Conservation (phyloP, 2,329 filamentous ascomycete species). For the Fusarium decemcellulare region DNA sequence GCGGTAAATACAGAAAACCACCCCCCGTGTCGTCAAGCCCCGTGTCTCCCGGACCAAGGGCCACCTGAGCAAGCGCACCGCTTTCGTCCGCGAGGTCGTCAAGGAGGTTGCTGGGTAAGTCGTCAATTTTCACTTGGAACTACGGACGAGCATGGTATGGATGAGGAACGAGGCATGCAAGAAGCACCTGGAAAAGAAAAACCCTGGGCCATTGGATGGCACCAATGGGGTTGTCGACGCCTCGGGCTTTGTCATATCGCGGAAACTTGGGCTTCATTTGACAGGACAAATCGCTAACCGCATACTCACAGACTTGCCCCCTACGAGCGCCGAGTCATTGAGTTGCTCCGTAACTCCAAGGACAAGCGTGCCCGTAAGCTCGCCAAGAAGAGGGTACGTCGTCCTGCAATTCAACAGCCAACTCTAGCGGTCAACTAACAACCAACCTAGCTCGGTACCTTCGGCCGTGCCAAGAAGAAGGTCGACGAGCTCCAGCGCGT, state of each 20-base stretch:
- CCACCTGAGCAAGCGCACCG: constrained; percentile 95
- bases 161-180: not conserved
- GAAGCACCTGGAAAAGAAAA: not conserved
- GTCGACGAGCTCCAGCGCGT: constrained; percentile 98
- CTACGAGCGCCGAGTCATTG: constrained; percentile 99
- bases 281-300: constrained; percentile 45
- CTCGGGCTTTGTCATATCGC: not conserved
- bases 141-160: not conserved
- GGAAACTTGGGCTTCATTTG: not conserved
- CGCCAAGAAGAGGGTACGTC: constrained; percentile 96
- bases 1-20: constrained; percentile 79
- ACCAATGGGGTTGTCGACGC: not conserved
- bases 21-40: constrained; percentile 81
- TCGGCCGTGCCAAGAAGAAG: constrained; percentile 99
- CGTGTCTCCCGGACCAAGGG: constrained; percentile 92
- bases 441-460: constrained; percentile 86
- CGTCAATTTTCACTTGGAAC: constrained; percentile 13
- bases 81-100: constrained; percentile 96
- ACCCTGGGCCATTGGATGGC: not conserved
- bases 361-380: constrained; percentile 99
- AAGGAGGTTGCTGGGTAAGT: constrained; percentile 97
- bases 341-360: constrained; percentile 98
- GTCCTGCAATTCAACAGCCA: not conserved
- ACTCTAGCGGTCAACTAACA: constrained; percentile 43
- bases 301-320: constrained; percentile 77